These are phyloP conservation scores for Pseudoneurospora amorphoporcata DNA, from an alignment of 495 filamentous ascomycete species.

Conservation along the genomic window DNA sequence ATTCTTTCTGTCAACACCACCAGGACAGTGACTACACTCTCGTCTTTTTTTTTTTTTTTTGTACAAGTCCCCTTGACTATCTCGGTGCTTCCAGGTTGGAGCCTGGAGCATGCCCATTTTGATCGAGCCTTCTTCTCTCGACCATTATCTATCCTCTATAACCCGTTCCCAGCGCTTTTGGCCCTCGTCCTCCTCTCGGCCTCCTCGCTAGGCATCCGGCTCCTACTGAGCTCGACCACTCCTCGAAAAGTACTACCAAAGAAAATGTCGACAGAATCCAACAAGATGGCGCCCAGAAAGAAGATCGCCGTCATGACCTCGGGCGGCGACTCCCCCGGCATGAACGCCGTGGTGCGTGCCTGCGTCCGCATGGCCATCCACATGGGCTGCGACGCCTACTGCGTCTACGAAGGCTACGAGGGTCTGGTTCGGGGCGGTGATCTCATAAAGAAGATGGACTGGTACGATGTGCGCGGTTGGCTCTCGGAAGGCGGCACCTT, in stretches of 20 bases:
- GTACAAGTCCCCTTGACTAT: neutral
- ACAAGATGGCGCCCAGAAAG: constrained; percentile 46
- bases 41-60: neutral
- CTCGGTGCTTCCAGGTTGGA: constrained; percentile 8
- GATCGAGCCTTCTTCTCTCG: constrained; percentile 9
- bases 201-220: constrained; percentile 5
- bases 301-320: constrained; percentile 93
- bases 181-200: constrained; percentile 14
- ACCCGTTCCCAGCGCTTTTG: constrained; percentile 16
- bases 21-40: neutral
- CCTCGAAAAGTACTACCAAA: neutral
- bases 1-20: neutral
- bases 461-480: constrained; percentile 94
- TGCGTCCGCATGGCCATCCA: constrained; percentile 89
- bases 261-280: neutral
- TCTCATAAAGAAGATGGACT: constrained; percentile 76
- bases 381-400: constrained; percentile 76
- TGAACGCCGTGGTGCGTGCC: constrained; percentile 91
- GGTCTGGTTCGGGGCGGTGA: constrained; percentile 83
- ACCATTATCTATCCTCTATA: constrained; percentile 14
- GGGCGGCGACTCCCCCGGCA: constrained; percentile 94
- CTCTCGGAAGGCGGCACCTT: constrained; percentile 91
- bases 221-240: constrained; percentile 5
- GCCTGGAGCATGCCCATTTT: constrained; percentile 20
- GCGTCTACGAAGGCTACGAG: constrained; percentile 92